Conservation (phyloP, 495 filamentous ascomycete species). For the Tuber brumale region DNA sequence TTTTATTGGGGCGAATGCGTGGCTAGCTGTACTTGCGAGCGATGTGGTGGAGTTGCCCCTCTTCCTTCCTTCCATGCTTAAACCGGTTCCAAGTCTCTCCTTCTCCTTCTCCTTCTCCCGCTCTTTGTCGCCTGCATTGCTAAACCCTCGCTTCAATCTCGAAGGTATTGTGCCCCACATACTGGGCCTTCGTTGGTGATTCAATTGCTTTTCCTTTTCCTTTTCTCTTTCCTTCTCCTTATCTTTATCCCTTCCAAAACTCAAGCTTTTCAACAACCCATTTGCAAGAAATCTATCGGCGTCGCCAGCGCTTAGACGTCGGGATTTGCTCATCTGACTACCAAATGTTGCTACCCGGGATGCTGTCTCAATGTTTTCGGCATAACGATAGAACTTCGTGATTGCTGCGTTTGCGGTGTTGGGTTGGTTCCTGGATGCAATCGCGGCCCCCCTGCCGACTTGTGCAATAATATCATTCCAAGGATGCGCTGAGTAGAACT, state of each 20-base stretch:
- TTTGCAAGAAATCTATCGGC: conserved; percentile 24
- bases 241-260: conserved; percentile 36
- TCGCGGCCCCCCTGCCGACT: conserved; percentile 17
- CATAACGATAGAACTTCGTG: conserved; percentile 20
- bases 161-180: conserved; percentile 29
- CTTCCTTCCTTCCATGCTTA: conserved; percentile 6
- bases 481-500: conserved; percentile 38
- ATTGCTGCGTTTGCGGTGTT: conserved; percentile 38
- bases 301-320: conserved; percentile 28
- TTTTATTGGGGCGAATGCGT: conserved; percentile 22
- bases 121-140: conserved; percentile 34
- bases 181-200: conserved; percentile 30
- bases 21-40: conserved; percentile 5
- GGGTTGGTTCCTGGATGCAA: conserved; percentile 31
- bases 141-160: conserved; percentile 34
- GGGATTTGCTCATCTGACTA: conserved; percentile 31
- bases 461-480: conserved; percentile 30
- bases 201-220: background rate
- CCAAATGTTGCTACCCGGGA: conserved; percentile 41
- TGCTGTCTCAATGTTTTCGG: conserved; percentile 39
- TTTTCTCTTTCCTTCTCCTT: conserved; percentile 27
- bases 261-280: conserved; percentile 31
- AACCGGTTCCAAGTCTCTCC: background rate
- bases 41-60: conserved; percentile 24
- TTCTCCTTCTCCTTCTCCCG: conserved; percentile 21